A percentile compares a stretch with the other conserved stretches of the same genome.
These are phyloP conservation scores for Moricandia arvensis DNA, from an alignment of 345 rosid genomes.

Conservation along the genomic window DNA sequence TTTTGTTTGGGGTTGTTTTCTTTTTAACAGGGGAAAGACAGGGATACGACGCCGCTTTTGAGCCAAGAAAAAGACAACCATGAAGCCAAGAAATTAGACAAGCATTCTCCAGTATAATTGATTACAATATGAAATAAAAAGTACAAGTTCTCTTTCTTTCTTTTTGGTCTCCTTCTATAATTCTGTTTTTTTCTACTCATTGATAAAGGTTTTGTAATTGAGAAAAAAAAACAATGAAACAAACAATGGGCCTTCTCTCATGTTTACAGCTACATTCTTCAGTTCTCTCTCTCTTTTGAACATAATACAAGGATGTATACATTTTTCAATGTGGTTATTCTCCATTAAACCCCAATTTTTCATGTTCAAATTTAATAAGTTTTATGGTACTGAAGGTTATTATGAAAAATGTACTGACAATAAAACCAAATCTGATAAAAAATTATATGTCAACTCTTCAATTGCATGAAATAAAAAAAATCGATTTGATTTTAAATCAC, in stretches of 20 bases:
- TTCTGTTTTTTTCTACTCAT: conserved; percentile 18
- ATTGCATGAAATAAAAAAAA: too few relatives aligned
- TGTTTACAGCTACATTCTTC: not conserved
- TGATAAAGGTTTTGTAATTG: conserved; percentile 31
- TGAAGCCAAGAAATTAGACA: conserved; percentile 66
- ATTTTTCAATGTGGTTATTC: not conserved
- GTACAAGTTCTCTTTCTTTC: not conserved
- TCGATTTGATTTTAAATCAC: too few relatives aligned
- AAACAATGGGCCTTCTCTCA: conserved; percentile 6
- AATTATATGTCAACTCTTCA: too few relatives aligned
- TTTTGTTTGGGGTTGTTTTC: not conserved
- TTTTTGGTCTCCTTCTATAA: not conserved
- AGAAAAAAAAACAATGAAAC: not conserved
- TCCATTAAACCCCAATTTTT: not conserved
- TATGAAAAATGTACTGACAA: too few relatives aligned
- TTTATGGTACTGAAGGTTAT: too few relatives aligned
- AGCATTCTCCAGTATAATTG: conserved; percentile 70
- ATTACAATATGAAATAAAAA: conserved; percentile 6
- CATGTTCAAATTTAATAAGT: not conserved
- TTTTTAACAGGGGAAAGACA: conserved; percentile 62
- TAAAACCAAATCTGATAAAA: too few relatives aligned
- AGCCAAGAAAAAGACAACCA: conserved; percentile 66
- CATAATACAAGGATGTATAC: not conserved
- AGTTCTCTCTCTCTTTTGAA: not conserved
- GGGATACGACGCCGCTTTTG: conserved; percentile 65